Conservation (phyloP, 192 early-diverging fungal species). For the Backusella luteola region DNA sequence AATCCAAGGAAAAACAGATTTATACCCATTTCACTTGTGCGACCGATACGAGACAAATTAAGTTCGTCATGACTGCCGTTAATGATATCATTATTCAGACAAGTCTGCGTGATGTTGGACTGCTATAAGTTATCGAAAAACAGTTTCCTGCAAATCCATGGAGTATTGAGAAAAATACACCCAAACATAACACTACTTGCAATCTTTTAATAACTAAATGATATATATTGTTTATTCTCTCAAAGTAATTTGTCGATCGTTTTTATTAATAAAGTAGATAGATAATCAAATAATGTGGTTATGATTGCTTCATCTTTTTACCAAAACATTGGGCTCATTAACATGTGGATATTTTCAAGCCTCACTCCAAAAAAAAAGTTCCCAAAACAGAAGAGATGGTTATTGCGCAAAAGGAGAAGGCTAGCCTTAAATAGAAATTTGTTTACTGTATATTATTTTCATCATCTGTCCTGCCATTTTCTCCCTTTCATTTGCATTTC, state of each 20-base stretch:
- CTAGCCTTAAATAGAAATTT: not conserved
- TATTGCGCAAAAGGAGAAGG: not conserved
- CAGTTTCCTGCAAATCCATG: not conserved
- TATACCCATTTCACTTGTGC: conserved; percentile 84
- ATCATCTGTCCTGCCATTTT: too few relatives aligned
- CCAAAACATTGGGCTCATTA: not conserved
- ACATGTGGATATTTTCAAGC: not conserved
- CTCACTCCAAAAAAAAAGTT: not conserved
- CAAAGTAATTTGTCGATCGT: not conserved
- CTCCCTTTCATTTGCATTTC: not conserved
- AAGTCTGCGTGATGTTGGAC: conserved; percentile 71
- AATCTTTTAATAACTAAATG: not conserved
- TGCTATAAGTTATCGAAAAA: conserved; percentile 47
- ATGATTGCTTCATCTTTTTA: not conserved
- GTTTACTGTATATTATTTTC: not conserved
- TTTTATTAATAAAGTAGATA: not conserved
- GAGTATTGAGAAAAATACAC: not conserved
- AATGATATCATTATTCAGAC: conserved; percentile 85
- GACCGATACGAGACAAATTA: conserved; percentile 78
- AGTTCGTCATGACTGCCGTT: conserved; percentile 82
- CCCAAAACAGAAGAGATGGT: not conserved
- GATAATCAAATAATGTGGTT: too few relatives aligned
- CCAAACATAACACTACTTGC: not conserved
- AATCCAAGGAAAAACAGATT: conserved; percentile 72
- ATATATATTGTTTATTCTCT: not conserved